Evolutionary conservation across 208 protist species (phyloP).

Genomic region (Balamuthia mandrillaris): DNA sequence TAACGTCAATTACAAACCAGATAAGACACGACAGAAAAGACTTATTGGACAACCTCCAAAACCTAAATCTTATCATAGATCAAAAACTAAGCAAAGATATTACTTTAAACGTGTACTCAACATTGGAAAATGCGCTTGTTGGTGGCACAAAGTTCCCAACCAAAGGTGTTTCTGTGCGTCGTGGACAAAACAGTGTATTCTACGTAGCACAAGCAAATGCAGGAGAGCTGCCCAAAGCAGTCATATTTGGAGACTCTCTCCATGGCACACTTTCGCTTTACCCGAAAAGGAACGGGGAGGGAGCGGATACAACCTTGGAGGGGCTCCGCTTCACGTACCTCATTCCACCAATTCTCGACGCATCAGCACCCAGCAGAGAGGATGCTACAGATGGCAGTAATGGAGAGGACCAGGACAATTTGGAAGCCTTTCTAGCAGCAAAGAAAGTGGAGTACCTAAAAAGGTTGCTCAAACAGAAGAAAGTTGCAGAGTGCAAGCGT

Average conservation of each 20-base stretch:
- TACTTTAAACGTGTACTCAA: not conserved
- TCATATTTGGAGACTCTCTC: not conserved
- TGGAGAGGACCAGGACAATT: not conserved
- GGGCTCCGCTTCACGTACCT: conserved; percentile 16
- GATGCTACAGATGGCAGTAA: not conserved
- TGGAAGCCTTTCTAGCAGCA: not conserved
- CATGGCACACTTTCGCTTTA: conserved; percentile 24
- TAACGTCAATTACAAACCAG: not conserved
- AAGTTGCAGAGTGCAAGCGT: not conserved
- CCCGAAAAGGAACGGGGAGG: conserved; percentile 1
- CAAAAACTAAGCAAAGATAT: not conserved
- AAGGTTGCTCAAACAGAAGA: not conserved
- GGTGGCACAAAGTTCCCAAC: conserved; percentile 13
- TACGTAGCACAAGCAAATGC: not conserved
- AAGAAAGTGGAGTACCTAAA: conserved; percentile 32
- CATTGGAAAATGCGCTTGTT: not conserved
- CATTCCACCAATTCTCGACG: not conserved
- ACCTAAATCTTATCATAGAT: not conserved
- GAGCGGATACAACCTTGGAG: not conserved
- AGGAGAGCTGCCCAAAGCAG: conserved; percentile 8
- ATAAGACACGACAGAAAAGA: conserved; percentile 12
- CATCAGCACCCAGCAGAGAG: not conserved
- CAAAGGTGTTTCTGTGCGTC: not conserved
- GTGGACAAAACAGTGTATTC: not conserved
- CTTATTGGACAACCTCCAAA: conserved; percentile 17